These are phyloP conservation scores for Ceratocystis variospora DNA, from an alignment of 2,329 filamentous ascomycete genomes.

Conservation along the genomic window DNA sequence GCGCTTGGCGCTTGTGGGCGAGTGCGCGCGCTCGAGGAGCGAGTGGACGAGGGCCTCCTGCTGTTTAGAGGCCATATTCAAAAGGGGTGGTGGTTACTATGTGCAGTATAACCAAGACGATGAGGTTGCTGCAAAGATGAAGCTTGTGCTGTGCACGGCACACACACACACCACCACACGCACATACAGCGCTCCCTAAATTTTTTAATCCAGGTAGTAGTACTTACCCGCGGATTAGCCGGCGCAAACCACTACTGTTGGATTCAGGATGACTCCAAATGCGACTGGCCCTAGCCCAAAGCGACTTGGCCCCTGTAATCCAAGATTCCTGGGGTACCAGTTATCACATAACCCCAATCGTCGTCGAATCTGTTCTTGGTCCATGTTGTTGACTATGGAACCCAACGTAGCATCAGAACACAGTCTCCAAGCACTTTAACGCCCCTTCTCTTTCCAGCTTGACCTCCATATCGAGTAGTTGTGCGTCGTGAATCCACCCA, in stretches of 20 bases:
- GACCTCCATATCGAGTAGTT: too few relatives aligned
- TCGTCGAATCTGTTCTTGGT: too few relatives aligned
- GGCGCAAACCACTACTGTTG: background rate
- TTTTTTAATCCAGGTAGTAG: background rate
- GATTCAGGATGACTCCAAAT: background rate
- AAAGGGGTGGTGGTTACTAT: background rate
- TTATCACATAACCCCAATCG: too few relatives aligned
- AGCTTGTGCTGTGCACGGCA: background rate
- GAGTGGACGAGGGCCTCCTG: slow-evolving; percentile 35
- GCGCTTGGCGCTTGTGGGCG: slow-evolving; percentile 52
- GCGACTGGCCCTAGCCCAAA: too few relatives aligned
- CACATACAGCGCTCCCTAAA: background rate
- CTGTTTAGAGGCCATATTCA: slow-evolving; percentile 26
- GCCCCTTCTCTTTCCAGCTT: too few relatives aligned
- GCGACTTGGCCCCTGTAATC: too few relatives aligned
- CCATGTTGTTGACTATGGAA: too few relatives aligned
- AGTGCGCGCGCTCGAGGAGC: slow-evolving; percentile 67
- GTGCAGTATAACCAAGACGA: background rate
- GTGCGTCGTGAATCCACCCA: too few relatives aligned
- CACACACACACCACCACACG: too few relatives aligned
- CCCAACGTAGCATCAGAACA: too few relatives aligned
- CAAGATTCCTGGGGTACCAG: too few relatives aligned
- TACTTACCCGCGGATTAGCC: slow-evolving; percentile 8
- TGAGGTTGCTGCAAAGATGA: background rate
- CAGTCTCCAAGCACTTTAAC: background rate